These are phyloP conservation scores for Pythium sukuiense DNA, from an alignment of 352 stramenopile genomes.

Conservation along the genomic window DNA sequence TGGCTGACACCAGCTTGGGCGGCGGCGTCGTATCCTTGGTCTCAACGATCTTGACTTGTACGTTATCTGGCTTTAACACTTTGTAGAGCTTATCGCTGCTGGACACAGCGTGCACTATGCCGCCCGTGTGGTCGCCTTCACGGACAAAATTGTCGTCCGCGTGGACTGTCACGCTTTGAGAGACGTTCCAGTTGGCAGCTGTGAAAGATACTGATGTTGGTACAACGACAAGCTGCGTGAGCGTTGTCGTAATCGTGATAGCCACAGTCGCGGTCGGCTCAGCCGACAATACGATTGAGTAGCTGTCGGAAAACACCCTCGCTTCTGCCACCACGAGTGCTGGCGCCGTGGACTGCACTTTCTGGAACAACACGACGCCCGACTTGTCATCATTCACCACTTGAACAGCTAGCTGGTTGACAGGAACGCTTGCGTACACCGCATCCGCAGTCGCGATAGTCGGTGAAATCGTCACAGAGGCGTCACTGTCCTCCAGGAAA, in stretches of 20 bases:
- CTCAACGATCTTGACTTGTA: conserved; percentile 58
- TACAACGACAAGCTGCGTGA: conserved; percentile 40
- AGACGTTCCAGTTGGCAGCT: conserved; percentile 46
- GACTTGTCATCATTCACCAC: conserved; percentile 59
- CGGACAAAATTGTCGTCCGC: conserved; percentile 50
- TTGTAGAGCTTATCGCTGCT: conserved; percentile 37
- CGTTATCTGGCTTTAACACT: conserved; percentile 21
- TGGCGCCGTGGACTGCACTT: conserved; percentile 33
- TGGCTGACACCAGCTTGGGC: conserved; percentile 49
- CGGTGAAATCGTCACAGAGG: conserved; percentile 23
- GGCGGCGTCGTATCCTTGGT: conserved; percentile 60
- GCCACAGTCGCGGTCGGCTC: conserved; percentile 44
- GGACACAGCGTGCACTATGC: conserved; percentile 31
- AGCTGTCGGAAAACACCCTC: conserved; percentile 44
- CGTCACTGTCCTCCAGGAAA: conserved; percentile 49
- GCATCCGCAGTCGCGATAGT: conserved; percentile 37
- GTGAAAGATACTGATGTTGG: conserved; percentile 43
- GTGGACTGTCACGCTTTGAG: conserved; percentile 38
- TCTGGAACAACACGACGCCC: conserved; percentile 46
- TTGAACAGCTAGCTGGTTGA: conserved; percentile 35
- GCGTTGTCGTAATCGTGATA: conserved; percentile 33
- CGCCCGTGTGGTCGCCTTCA: conserved; percentile 42
- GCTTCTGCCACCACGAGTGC: conserved; percentile 49
- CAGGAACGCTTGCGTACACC: conserved; percentile 31
- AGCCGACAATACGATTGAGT: conserved; percentile 46